Percentiles rank a stretch among this genome's conserved stretches.
phyloP scores from a whole-genome alignment of 2,329 filamentous ascomycete species.

The Emergomyces africanus region DNA sequence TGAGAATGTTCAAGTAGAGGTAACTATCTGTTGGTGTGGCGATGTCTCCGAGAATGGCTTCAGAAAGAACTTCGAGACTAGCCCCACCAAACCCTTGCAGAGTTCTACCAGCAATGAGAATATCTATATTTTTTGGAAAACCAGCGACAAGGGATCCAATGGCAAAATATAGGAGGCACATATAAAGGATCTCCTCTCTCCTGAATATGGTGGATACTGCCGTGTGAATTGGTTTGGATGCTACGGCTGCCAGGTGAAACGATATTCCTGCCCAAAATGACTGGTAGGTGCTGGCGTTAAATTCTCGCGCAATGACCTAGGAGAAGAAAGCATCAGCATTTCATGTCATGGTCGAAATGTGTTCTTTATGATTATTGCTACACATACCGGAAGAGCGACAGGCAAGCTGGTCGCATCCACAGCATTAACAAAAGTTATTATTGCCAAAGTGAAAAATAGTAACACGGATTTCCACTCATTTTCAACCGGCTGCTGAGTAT shows the following conservation, averaged over 20 bases:
- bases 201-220: constrained; percentile 43
- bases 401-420: constrained; percentile 48
- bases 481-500: not conserved
- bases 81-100: constrained; percentile 34
- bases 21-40: constrained; percentile 27
- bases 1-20: constrained; percentile 25
- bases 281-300: constrained; percentile 38
- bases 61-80: constrained; percentile 28
- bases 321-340: not conserved
- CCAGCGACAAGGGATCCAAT: constrained; percentile 31
- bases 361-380: not conserved
- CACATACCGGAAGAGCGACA: constrained; percentile 35
- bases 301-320: constrained; percentile 32
- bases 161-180: constrained; percentile 30
- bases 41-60: constrained; percentile 33
- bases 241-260: constrained; percentile 32
- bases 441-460: constrained; percentile 35
- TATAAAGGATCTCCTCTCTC: constrained; percentile 28
- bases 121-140: constrained; percentile 28
- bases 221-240: constrained; percentile 37
- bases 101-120: constrained; percentile 33
- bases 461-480: constrained; percentile 23
- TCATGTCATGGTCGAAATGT: not conserved
- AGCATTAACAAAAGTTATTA: constrained; percentile 43
- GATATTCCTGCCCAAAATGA: constrained; percentile 53